Base-by-base conservation (phyloP, 352 stramenopile species). In the Phytophthora megakarya region DNA sequence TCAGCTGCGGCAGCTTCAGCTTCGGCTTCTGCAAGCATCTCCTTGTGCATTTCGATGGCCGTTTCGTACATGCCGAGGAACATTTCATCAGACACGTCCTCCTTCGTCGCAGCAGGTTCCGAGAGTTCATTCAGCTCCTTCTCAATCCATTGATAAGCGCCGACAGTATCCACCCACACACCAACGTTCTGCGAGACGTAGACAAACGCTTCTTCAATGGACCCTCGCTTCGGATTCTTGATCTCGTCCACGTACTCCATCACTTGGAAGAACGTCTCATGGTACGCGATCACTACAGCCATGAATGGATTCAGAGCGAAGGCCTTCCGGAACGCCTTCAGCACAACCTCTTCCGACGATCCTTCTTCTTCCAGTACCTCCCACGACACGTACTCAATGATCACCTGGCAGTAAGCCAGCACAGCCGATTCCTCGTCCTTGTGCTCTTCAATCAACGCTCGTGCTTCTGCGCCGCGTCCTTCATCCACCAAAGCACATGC, bases 381-480 rank as follows among this genome's bases (percentile, higher is more conserved):
- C 87, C 87, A 95, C 19, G 83, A 93, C 35, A 95, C 84, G 70
- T 95, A 95, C 61, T 95, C 87, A 33, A 95, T 75, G 28, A 95
- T 85, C 43, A 93, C 86, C 26, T 79, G 83, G 49, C 85, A 94
- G 59, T 94, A 95, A 23, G 86, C 87, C 5, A 95, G 64, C 52
- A 95, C 75, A 1, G 84, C 78, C 33, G 87, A 92, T 12, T 74
- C 43, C 12, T 81, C 61, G 26, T 72, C 70, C 23, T 66, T 62
- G 66, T 88, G 84, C 39, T 85, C 66, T 19, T 94, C 85, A 50
- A 95, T 81, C 37, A 94, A 57, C 19, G 59, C 75, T 3, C 87
- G 80, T 5, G 85, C 87, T 50, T 95, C 84, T 5, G 72, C 84
- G 16, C 85, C 87, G 16, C 81, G 78, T 15, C 87, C 79, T 80